A percentile compares a stretch with the other conserved stretches of the same genome.
phyloP scores from a whole-genome alignment of 2,329 filamentous ascomycete genomes.

The Aspergillus hortae region DNA sequence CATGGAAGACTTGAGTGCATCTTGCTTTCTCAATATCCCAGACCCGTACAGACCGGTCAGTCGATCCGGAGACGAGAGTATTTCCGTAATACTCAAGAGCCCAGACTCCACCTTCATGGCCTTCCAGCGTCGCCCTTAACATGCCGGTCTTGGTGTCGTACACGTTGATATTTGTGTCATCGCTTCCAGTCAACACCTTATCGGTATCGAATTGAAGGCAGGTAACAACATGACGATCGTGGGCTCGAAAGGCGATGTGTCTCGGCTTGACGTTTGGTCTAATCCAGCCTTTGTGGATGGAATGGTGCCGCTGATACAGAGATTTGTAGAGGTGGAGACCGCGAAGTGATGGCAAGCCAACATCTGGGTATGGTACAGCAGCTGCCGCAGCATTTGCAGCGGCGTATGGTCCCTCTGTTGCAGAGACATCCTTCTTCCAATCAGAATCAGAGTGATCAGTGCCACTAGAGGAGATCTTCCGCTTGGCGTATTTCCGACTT shows the following conservation, averaged over 20 bases:
- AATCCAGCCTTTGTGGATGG: conserved; percentile 92
- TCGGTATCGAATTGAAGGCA: conserved; percentile 97
- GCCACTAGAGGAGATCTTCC: conserved; percentile 48
- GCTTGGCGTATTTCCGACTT: conserved; percentile 55
- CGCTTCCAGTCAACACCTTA: conserved; percentile 95
- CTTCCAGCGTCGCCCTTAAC: conserved; percentile 76
- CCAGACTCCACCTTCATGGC: conserved; percentile 97
- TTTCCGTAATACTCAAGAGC: conserved; percentile 95
- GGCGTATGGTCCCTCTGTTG: conserved; percentile 77
- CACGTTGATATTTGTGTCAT: conserved; percentile 96
- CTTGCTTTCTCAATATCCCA: conserved; percentile 95
- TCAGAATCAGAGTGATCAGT: conserved; percentile 39
- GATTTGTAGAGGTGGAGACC: conserved; percentile 94
- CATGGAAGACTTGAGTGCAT: conserved; percentile 94
- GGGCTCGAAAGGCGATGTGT: conserved; percentile 93
- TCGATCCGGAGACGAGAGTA: conserved; percentile 90
- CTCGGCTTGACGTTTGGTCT: conserved; percentile 74
- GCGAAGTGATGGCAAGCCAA: conserved; percentile 74
- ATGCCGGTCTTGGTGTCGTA: conserved; percentile 96
- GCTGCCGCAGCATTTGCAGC: conserved; percentile 77
- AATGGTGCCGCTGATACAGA: conserved; percentile 85
- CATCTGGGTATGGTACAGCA: conserved; percentile 75
- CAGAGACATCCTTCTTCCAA: conserved; percentile 47
- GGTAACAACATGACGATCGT: conserved; percentile 93
- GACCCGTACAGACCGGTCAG: conserved; percentile 95